Evolutionary conservation across 768 basidiomycete species (phyloP), one percentile per base, ranked within the genome.

Genomic region (Goffeauzyma gilvescens): DNA sequence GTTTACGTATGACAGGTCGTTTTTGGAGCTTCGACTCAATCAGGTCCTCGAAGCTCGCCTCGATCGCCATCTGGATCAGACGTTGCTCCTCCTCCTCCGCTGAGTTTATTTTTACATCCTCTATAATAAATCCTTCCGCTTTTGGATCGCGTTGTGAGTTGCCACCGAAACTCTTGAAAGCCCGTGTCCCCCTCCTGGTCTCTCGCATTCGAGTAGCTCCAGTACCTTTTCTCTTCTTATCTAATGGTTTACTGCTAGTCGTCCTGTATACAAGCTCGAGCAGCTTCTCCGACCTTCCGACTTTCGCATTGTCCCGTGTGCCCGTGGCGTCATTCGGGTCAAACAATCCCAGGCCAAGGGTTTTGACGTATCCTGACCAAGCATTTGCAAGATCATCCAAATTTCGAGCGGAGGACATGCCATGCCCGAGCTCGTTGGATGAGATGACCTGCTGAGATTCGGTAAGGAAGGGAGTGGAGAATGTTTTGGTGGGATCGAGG

Each of bases 191-290:
- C n/a, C n/a, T n/a, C n/a, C n/a, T n/a, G n/a, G n/a, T n/a, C n/a
- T n/a, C n/a, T n/a, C n/a, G n/a, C n/a, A n/a, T n/a, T n/a, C n/a
- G n/a, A n/a, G n/a, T n/a, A n/a, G n/a, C n/a, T n/a, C n/a, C n/a
- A n/a, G n/a, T n/a, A n/a, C n/a, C n/a, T n/a, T n/a, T n/a, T n/a
- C n/a, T n/a, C n/a, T n/a, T n/a, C n/a, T n/a, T n/a, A n/a, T n/a
- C n/a, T n/a, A n/a, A n/a, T n/a, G n/a, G n/a, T n/a, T n/a, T n/a
- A 51, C 38, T 47, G 0, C 50, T 50, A 2, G 53, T 53, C 13
- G 49, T 42, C 21, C 64, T 49, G 36, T 65, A 65, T 0, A 65
- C 64, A 23, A 65, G 44, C 37, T 55, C 51, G 3, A 65, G 41
- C 14, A 38, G 33, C 21, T 51, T 47, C 32, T 62, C 60, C 18